Evolutionary conservation across 2,329 filamentous ascomycete species (phyloP).

Genomic region (Apiospora saccharicola): DNA sequence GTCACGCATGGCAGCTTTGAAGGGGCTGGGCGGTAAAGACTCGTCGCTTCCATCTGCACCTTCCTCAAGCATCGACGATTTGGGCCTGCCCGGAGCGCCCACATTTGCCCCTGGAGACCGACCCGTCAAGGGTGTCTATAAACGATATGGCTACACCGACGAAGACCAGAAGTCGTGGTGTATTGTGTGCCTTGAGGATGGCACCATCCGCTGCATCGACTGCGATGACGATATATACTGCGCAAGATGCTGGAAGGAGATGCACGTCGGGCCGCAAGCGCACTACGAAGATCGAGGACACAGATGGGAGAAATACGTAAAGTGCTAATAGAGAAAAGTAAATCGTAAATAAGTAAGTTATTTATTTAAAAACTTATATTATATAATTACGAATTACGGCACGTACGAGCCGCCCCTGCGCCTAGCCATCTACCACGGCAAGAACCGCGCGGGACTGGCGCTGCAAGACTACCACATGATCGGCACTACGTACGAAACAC

Average conservation of each 20-base stretch:
- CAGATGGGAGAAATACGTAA: conserved; percentile 67
- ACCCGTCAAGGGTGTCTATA: conserved; percentile 47
- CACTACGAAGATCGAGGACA: conserved; percentile 76
- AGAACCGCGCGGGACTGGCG: no score
- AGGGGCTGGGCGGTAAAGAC: conserved; percentile 40
- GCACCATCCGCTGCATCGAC: conserved; percentile 73
- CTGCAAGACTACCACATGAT: no score
- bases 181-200: conserved; percentile 82
- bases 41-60: conserved; percentile 38
- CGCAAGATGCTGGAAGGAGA: conserved; percentile 79
- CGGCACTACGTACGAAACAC: no score
- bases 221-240: conserved; percentile 81
- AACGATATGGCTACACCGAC: conserved; percentile 62
- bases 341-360: background rate
- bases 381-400: no score
- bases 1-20: conserved; percentile 60
- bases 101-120: conserved; percentile 55
- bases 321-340: conserved; percentile 35
- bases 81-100: conserved; percentile 58
- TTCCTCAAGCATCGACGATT: conserved; percentile 42
- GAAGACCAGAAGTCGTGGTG: conserved; percentile 82
- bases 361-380: background rate
- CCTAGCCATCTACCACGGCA: no score
- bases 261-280: conserved; percentile 74
- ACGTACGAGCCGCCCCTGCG: no score